phyloP scores from a whole-genome alignment of 805 yeast genomes.

The Wickerhamomyces chambardii region DNA sequence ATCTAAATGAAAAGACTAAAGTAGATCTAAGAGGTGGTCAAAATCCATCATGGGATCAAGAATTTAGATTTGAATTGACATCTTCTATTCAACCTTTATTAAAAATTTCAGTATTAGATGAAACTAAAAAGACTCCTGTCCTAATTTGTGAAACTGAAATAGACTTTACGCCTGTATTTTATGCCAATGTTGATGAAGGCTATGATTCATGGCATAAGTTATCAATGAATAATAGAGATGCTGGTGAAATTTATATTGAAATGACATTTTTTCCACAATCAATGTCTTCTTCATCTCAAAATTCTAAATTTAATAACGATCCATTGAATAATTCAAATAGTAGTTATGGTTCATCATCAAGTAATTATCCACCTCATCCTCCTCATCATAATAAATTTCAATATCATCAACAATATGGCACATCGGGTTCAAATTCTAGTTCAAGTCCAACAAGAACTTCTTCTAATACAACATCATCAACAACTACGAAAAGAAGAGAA shows the following conservation, averaged over 20 bases:
- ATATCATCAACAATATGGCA: too few relatives aligned
- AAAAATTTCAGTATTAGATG: constrained; percentile 74
- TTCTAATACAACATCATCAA: constrained; percentile 1
- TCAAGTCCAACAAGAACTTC: constrained; percentile 1
- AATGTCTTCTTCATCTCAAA: not conserved
- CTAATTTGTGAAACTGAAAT: constrained; percentile 78
- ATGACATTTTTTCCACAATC: constrained; percentile 77
- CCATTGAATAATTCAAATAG: too few relatives aligned
- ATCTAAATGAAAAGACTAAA: constrained; percentile 71
- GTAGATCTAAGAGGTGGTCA: constrained; percentile 87
- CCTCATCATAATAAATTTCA: too few relatives aligned
- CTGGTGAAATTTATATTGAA: constrained; percentile 85
- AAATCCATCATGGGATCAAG: constrained; percentile 82
- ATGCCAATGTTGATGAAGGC: constrained; percentile 61
- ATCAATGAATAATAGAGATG: constrained; percentile 57
- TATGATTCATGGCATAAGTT: constrained; percentile 81
- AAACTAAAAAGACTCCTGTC: constrained; percentile 77
- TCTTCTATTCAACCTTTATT: constrained; percentile 56
- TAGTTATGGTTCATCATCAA: too few relatives aligned
- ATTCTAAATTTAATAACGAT: not conserved
- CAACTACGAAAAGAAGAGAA: constrained; percentile 10
- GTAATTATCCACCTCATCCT: too few relatives aligned
- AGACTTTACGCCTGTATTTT: constrained; percentile 66
- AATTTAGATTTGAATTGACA: constrained; percentile 56
- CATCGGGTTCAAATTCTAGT: too few relatives aligned